Evolutionary conservation across 176 grass and related monocot species (phyloP), one percentile per base, ranked within the genome.

Genomic region (Rhynchospora pubera): DNA sequence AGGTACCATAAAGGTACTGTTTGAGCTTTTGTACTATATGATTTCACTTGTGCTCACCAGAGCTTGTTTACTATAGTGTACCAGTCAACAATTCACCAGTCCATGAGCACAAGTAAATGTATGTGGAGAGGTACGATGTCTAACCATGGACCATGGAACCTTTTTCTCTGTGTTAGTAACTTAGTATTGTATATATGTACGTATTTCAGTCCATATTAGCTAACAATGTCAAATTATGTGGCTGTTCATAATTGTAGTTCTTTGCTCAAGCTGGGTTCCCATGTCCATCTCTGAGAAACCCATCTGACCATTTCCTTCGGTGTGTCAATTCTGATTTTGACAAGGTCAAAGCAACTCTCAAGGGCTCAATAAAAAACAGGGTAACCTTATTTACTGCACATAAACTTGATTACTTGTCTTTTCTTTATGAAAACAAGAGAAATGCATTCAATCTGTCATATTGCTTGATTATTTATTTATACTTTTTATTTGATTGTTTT

Each of bases 311-410:
- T 91, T 99, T 99, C 86, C 87, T 99, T 16, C 87, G 96, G 83
- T 95, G 93, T 79, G 81, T 99, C 46, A 99, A 99, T 21, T 86
- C 93, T 1, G 96, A 99, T 67, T 99, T 99, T 9, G 96, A 99
- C 78, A 99, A 95, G 85, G 96, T 99, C 80, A 99, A 99, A 92
- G 96, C 96, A 77, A 95, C 96, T 64, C 91, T 99, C 42, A 99
- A 99, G 83, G 96, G 96, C 81, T 99, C 96, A 0, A 89, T 99
- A 30, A 99, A 99, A 83, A 88, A 52, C 2, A 89, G 69, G 58
- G 96, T 97, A 85, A 43, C 87, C 59, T 48, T 48, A 65, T 76
- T 76, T n/a, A 9, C 22, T 44, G 21, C 43, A 24, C 7, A 62
- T 50, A 44, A 19, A 39, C 53, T 57, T 79, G 11, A 58, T 60